These are phyloP conservation scores for Alternaria sp. DNA, from an alignment of 2,329 filamentous ascomycete genomes.

Conservation along the genomic window DNA sequence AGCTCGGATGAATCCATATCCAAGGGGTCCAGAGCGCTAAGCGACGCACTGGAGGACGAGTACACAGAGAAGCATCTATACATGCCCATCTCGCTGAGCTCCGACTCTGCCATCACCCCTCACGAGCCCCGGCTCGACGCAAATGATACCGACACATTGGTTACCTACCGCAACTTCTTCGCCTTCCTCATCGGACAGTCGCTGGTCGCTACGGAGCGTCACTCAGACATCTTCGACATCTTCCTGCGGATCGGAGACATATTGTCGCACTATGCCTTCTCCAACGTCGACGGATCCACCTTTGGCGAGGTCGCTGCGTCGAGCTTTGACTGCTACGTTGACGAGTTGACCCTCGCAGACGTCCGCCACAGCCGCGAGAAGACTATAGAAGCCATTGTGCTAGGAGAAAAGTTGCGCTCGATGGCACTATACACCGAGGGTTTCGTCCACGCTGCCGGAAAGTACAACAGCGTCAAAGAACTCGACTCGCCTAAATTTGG, in stretches of 20 bases:
- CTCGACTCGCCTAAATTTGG: slow-evolving; percentile 72
- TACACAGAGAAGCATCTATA: slow-evolving; percentile 62
- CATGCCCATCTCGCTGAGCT: slow-evolving; percentile 63
- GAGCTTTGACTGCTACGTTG: slow-evolving; percentile 76
- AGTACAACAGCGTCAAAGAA: slow-evolving; percentile 75
- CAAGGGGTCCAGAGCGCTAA: slow-evolving; percentile 56
- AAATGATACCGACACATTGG: slow-evolving; percentile 63
- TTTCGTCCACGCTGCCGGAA: slow-evolving; percentile 89
- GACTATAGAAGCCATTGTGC: slow-evolving; percentile 85
- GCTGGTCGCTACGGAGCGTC: slow-evolving; percentile 63
- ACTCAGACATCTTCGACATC: slow-evolving; percentile 63
- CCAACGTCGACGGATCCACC: slow-evolving; percentile 68
- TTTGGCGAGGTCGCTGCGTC: slow-evolving; percentile 67
- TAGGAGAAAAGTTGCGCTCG: slow-evolving; percentile 86
- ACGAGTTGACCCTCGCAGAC: slow-evolving; percentile 78
- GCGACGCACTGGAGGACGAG: slow-evolving; percentile 57
- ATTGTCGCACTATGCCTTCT: slow-evolving; percentile 64
- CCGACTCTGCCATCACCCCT: slow-evolving; percentile 52
- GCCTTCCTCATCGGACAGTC: slow-evolving; percentile 69
- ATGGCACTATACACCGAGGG: slow-evolving; percentile 86
- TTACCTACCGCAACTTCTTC: slow-evolving; percentile 68
- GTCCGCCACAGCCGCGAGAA: slow-evolving; percentile 83
- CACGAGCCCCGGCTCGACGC: slow-evolving; percentile 42
- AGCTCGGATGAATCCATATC: slow-evolving; percentile 56
- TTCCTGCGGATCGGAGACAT: slow-evolving; percentile 67